phyloP scores from a whole-genome alignment of 129 eudicot genomes.

The Oenanthe sinensis region DNA sequence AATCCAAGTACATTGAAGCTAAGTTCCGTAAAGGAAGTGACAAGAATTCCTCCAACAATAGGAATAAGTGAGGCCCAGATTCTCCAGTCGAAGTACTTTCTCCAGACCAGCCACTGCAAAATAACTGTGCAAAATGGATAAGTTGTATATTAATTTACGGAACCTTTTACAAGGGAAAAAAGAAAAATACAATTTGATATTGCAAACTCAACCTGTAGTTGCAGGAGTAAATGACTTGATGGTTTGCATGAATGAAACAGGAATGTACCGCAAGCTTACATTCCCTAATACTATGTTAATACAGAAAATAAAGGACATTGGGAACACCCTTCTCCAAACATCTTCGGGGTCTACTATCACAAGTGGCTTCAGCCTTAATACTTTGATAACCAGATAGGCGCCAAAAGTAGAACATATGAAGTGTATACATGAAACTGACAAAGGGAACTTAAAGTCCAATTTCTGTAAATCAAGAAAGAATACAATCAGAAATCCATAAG shows the following conservation, averaged over 20 bases:
- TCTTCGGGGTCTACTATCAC: slow-evolving; percentile 81
- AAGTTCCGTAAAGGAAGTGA: slow-evolving; percentile 84
- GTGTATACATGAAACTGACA: slow-evolving; percentile 85
- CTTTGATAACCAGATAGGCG: slow-evolving; percentile 68
- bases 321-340: slow-evolving; percentile 92
- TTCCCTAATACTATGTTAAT: slow-evolving; percentile 88
- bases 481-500: not conserved
- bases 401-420: slow-evolving; percentile 88
- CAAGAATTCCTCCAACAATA: slow-evolving; percentile 93
- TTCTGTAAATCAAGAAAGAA: slow-evolving; percentile 38
- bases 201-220: slow-evolving; percentile 65
- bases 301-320: slow-evolving; percentile 91
- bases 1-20: slow-evolving; percentile 75
- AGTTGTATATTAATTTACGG: not conserved
- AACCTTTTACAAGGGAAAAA: not conserved
- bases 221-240: slow-evolving; percentile 96
- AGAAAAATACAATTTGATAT: not conserved
- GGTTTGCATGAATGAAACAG: slow-evolving; percentile 96
- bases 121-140: slow-evolving; percentile 43
- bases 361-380: slow-evolving; percentile 76
- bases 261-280: slow-evolving; percentile 92
- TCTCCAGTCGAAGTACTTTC: slow-evolving; percentile 78
- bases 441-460: slow-evolving; percentile 83
- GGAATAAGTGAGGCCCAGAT: slow-evolving; percentile 90
- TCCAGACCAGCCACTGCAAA: slow-evolving; percentile 97